Evolutionary conservation across 2,329 filamentous ascomycete species (phyloP).

Genomic region (Waltergamsia citrina): DNA sequence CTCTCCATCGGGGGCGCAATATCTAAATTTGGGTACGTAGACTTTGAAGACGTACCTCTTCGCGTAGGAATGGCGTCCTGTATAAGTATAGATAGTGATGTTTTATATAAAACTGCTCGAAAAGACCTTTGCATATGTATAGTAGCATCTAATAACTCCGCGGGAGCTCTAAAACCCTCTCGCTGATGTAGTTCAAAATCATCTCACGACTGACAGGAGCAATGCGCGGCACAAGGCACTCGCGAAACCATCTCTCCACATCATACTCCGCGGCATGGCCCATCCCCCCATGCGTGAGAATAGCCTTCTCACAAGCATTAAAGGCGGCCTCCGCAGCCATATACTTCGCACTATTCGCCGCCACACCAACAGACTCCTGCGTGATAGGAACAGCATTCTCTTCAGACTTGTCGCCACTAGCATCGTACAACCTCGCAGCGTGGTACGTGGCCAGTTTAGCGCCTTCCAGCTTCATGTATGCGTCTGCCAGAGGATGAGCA

Average conservation of each 20-base stretch:
- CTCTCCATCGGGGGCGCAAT: too few species aligned
- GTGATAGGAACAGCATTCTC: too few species aligned
- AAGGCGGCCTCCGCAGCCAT: slow-evolving; percentile 57
- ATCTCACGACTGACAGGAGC: slow-evolving; percentile 61
- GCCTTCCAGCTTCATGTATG: slow-evolving; percentile 55
- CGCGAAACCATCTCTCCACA: slow-evolving; percentile 54
- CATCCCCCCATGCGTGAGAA: slow-evolving; percentile 53
- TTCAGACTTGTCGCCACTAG: slow-evolving; percentile 38
- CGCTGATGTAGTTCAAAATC: slow-evolving; percentile 65
- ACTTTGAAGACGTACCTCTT: too few species aligned
- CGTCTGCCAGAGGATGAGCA: slow-evolving; percentile 54
- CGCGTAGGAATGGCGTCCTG: too few species aligned
- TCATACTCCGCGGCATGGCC: slow-evolving; percentile 56
- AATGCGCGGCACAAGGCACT: slow-evolving; percentile 53
- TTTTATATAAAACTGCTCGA: too few species aligned
- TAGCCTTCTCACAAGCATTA: slow-evolving; percentile 49
- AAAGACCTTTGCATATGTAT: too few species aligned
- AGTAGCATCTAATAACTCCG: slow-evolving; percentile 57
- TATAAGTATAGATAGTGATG: too few species aligned
- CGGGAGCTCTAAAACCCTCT: slow-evolving; percentile 57
- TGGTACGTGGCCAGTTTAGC: slow-evolving; percentile 57
- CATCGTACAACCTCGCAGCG: slow-evolving; percentile 52
- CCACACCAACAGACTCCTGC: too few species aligned
- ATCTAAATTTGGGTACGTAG: too few species aligned
- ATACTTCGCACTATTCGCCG: slow-evolving; percentile 61